Evolutionary conservation across 1,284 basidiomycete genomes (phyloP).

Genomic region (Ganoderma leucocontextum): DNA sequence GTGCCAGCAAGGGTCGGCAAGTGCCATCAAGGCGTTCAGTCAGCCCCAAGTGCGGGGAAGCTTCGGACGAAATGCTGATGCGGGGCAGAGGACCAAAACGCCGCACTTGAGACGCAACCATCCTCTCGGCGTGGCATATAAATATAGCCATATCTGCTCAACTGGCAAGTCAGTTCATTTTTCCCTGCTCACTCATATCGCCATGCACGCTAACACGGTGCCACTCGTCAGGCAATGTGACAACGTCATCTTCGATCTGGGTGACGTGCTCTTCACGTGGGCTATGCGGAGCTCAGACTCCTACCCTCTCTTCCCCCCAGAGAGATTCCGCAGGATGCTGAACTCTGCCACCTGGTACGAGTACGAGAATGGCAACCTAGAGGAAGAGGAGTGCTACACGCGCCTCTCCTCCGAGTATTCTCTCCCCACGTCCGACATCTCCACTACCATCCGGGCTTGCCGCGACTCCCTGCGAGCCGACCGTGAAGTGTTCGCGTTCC

Average conservation of each 20-base stretch:
- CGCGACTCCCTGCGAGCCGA: slow-evolving; percentile 27
- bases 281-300: neutral
- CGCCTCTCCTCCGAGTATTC: neutral
- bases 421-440: neutral
- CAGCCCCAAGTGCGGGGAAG: no score
- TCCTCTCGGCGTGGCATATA: neutral
- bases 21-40: no score
- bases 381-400: neutral
- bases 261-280: neutral
- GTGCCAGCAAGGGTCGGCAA: no score
- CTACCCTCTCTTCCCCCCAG: neutral
- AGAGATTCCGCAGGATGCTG: neutral
- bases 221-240: neutral
- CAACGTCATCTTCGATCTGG: neutral
- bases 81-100: no score
- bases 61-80: no score
- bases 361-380: neutral
- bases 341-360: neutral
- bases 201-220: neutral
- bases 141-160: neutral
- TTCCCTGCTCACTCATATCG: neutral
- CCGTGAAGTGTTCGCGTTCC: neutral
- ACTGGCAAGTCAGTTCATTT: no score
- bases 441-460: neutral
- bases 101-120: neutral